Base-by-base conservation (phyloP, 2,329 filamentous ascomycete genomes). In the Penicillium sp. region DNA sequence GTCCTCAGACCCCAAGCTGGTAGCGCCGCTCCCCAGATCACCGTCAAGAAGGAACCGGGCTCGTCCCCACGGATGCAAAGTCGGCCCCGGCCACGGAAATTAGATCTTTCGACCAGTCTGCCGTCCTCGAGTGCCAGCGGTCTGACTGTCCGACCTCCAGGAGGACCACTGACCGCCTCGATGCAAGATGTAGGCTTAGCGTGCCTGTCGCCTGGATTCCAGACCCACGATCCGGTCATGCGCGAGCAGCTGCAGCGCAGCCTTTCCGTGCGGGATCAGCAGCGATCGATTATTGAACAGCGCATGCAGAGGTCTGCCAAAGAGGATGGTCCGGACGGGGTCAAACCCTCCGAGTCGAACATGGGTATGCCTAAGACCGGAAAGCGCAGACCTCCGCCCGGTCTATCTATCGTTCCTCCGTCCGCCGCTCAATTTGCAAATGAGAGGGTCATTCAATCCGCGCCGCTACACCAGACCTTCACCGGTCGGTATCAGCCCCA, bases 151-250 rank as follows among this genome's bases (percentile, higher is more conserved):
- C 83, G 89, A 33, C 86, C 89, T 25, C 81, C 86, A 1, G 80
- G 77, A 16, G 75, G 75, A 28, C 81, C 80, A 31, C 76, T 95
- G 71, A 93, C 89, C 8, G 86, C 85, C 19, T 82, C 80, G 35
- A 92, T 97, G 65, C 90, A 95, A 63, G 89, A 96, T 71, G 88
- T 97, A 22, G 93, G 93, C 50, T 79, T 97, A 49, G 92, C 92
- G 35, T 99, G 93, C 64, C 77, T 99, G 47, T 97, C 93, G 2
- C 93, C 93, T 0, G 93, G 93, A 46, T 97, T 99, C 64, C 85
- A 95, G 58, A 97, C 93, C 13, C 88, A 97, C 62, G 90, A 99
- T 70, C 92, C 93, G n/a, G 81, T 87, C 16, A 95, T 96, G 89
- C 86, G 93, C 66, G 89, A 95, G 71, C 91, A 97, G 71, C 76